These are phyloP conservation scores for Blastocystis sp. DNA, from an alignment of 352 stramenopile species.

Conservation along the genomic window DNA sequence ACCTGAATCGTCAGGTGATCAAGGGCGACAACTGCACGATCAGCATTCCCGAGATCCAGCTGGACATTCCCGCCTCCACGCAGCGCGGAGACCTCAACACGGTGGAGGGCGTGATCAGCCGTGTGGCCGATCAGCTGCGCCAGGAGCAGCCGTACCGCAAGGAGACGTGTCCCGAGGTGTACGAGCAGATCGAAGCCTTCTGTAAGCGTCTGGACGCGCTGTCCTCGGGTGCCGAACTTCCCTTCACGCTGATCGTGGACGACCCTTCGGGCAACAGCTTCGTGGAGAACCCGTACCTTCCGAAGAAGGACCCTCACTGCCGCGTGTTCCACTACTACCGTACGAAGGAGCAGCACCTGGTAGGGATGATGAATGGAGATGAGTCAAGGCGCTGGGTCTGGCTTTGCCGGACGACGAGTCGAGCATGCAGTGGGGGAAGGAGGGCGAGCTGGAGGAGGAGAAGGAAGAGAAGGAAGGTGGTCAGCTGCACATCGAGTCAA, in stretches of 20 bases:
- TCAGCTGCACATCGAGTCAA: conserved; percentile 44
- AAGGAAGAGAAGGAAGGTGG: conserved; percentile 40
- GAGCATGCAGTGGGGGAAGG: conserved; percentile 18
- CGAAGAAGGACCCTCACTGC: conserved; percentile 70
- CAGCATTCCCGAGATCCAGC: conserved; percentile 70
- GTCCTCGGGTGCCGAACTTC: conserved; percentile 66
- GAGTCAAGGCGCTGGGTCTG: neutral
- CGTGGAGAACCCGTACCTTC: conserved; percentile 75
- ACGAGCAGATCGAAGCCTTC: conserved; percentile 71
- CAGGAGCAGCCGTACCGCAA: conserved; percentile 71
- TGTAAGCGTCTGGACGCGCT: conserved; percentile 69
- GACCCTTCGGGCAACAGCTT: conserved; percentile 78
- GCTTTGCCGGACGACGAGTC: conserved; percentile 17
- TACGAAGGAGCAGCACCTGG: conserved; percentile 60
- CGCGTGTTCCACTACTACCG: conserved; percentile 69
- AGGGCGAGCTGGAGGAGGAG: conserved; percentile 50
- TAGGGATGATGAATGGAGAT: conserved; percentile 67
- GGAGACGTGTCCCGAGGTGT: conserved; percentile 69
- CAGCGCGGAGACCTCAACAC: conserved; percentile 76
- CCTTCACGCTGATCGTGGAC: conserved; percentile 73
- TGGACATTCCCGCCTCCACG: conserved; percentile 76
- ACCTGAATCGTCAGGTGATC: conserved; percentile 77
- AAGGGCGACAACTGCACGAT: conserved; percentile 74
- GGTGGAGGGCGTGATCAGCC: conserved; percentile 68
- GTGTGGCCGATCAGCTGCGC: conserved; percentile 68